Conservation (phyloP, 176 grass and related monocot species). For the Bromus sterilis region DNA sequence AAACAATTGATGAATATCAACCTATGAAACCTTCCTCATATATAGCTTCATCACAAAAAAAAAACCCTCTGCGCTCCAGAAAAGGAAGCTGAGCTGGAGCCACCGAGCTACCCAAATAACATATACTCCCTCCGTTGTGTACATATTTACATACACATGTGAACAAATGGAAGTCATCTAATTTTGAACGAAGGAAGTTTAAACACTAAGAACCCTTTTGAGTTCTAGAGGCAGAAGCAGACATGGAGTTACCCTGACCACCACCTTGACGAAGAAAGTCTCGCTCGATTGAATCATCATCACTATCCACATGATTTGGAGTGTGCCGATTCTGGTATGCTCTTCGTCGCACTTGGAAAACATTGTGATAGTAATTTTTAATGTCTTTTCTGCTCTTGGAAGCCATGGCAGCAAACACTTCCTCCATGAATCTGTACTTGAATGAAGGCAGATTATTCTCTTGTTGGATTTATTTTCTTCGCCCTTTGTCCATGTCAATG, state of each 20-base stretch:
- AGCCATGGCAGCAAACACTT: conserved; percentile 7
- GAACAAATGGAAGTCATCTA: too few species aligned
- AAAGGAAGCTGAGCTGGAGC: not conserved
- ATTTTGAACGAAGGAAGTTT: too few species aligned
- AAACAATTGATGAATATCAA: not conserved
- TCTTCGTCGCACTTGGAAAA: conserved; percentile 29
- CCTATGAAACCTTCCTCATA: not conserved
- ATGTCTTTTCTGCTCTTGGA: conserved; percentile 16
- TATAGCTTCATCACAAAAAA: too few species aligned
- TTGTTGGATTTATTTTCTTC: conserved; percentile 35
- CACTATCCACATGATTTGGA: conserved; percentile 28
- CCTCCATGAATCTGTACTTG: conserved; percentile 28
- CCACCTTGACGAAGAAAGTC: conserved; percentile 7
- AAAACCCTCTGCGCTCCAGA: too few species aligned
- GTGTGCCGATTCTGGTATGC: conserved; percentile 29
- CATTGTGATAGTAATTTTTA: conserved; percentile 56
- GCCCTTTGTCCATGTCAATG: conserved; percentile 35
- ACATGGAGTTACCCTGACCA: not conserved
- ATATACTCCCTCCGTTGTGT: too few species aligned
- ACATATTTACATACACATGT: too few species aligned
- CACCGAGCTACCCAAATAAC: not conserved
- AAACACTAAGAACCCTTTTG: not conserved
- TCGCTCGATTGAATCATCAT: conserved; percentile 33
- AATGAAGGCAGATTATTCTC: conserved; percentile 11
- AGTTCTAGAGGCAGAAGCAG: not conserved